Percentiles rank a stretch among this genome's conserved stretches.
Evolutionary conservation across 2,329 filamentous ascomycete species (phyloP).

Genomic region (Paecilomyces niveus): DNA sequence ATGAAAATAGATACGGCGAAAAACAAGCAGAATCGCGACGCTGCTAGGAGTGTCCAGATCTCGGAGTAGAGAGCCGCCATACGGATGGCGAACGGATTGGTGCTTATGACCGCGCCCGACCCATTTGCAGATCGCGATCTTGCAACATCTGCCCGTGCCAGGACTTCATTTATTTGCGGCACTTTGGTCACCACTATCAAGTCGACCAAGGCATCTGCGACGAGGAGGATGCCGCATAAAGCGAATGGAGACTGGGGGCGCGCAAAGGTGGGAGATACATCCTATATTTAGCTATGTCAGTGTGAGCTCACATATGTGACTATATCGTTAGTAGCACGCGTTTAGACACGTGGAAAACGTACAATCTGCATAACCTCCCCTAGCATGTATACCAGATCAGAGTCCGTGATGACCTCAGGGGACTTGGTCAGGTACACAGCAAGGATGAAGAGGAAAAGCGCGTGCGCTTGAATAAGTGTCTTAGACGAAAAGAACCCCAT

Average conservation of each 20-base stretch:
- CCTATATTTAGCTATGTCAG: constrained; percentile 16
- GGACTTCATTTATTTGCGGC: constrained; percentile 60
- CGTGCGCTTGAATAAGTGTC: constrained; percentile 73
- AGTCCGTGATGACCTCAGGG: constrained; percentile 66
- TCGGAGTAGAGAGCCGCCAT: constrained; percentile 29
- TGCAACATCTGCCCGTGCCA: constrained; percentile 62
- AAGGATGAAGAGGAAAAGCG: constrained; percentile 76
- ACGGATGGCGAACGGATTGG: constrained; percentile 17
- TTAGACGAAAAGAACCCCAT: constrained; percentile 80
- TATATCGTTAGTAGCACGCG: constrained; percentile 4
- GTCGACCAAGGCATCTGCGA: constrained; percentile 58
- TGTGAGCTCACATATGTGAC: background rate
- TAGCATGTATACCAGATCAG: constrained; percentile 71
- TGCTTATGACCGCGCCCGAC: constrained; percentile 10
- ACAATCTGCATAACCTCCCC: constrained; percentile 81
- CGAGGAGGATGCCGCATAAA: constrained; percentile 62
- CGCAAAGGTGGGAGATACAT: constrained; percentile 59
- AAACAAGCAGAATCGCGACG: constrained; percentile 28
- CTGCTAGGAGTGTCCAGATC: constrained; percentile 30
- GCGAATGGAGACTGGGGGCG: constrained; percentile 61
- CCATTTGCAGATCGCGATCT: constrained; percentile 24
- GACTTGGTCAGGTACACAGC: constrained; percentile 76
- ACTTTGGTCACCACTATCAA: constrained; percentile 51
- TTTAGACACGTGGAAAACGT: constrained; percentile 11
- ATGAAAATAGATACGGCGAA: constrained; percentile 31